Percentiles rank a stretch among this genome's conserved stretches.
These are phyloP conservation scores for Elsinoe perseae DNA, from an alignment of 2,329 filamentous ascomycete species.

Conservation along the genomic window DNA sequence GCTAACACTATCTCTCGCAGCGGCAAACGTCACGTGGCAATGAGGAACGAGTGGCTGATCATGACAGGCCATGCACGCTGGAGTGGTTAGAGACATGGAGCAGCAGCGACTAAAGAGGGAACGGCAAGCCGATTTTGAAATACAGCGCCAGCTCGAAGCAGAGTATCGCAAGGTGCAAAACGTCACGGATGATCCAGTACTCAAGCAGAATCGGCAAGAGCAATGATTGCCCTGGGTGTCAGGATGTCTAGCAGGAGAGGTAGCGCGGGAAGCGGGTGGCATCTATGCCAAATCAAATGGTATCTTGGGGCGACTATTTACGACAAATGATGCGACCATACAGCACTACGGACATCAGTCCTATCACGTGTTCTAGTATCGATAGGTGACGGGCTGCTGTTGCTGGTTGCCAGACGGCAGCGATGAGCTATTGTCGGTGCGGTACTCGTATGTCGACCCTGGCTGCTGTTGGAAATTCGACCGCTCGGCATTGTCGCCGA, in stretches of 20 bases:
- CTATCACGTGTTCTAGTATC: background rate
- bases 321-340: background rate
- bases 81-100: conserved; percentile 90
- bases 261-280: background rate
- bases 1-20: background rate
- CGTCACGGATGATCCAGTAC: conserved; percentile 48
- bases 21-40: background rate
- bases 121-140: conserved; percentile 86
- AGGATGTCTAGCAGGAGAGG: background rate
- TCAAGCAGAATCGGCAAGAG: background rate
- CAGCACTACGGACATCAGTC: background rate
- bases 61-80: conserved; percentile 81
- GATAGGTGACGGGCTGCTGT: conserved; percentile 13
- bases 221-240: background rate
- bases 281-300: conserved; percentile 1
- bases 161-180: conserved; percentile 86
- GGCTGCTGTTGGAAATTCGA: conserved; percentile 13
- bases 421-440: background rate
- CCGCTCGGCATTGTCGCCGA: conserved; percentile 13
- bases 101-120: conserved; percentile 85
- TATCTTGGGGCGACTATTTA: conserved; percentile 9
- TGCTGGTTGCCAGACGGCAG: background rate
- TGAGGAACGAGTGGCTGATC: background rate
- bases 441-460: conserved; percentile 3
- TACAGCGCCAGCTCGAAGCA: conserved; percentile 75